Conservation (phyloP, 148 eudicot genomes). For the Silene conica region DNA sequence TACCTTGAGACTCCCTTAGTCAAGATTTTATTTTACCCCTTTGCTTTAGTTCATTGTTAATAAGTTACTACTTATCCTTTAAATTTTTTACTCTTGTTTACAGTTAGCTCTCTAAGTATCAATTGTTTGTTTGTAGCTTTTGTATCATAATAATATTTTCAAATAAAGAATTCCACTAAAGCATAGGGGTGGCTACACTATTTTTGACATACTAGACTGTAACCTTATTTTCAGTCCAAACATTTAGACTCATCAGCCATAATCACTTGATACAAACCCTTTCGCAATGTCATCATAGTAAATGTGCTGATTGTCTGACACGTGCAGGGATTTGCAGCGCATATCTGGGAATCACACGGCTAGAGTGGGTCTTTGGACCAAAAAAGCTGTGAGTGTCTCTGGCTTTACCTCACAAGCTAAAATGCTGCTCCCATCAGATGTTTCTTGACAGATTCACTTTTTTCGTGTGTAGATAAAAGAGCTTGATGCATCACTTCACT, state of each 20-base stretch:
- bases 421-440: background rate
- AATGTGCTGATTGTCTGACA: slow-evolving; percentile 21
- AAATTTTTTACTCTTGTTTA: background rate
- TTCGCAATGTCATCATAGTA: slow-evolving; percentile 3
- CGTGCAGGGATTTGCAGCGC: slow-evolving; percentile 96
- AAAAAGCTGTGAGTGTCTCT: slow-evolving; percentile 54
- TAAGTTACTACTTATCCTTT: background rate
- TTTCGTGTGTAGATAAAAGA: slow-evolving; percentile 57
- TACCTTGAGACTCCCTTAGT: slow-evolving; percentile 15
- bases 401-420: slow-evolving; percentile 7
- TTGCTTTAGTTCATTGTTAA: background rate
- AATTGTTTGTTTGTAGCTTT: background rate
- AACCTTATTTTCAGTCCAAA: background rate
- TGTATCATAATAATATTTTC: background rate
- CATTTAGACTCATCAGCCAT: background rate
- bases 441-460: slow-evolving; percentile 9
- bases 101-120: background rate
- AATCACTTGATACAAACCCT: background rate
- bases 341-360: slow-evolving; percentile 70
- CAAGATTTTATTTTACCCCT: slow-evolving; percentile 6
- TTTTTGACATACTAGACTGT: background rate
- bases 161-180: background rate
- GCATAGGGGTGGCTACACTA: background rate
- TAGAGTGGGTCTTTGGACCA: slow-evolving; percentile 68
- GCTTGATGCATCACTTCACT: slow-evolving; percentile 41